Evolutionary conservation across 805 yeast species (phyloP), one percentile per base, ranked within the genome.

Genomic region (Yarrowia hollandica): DNA sequence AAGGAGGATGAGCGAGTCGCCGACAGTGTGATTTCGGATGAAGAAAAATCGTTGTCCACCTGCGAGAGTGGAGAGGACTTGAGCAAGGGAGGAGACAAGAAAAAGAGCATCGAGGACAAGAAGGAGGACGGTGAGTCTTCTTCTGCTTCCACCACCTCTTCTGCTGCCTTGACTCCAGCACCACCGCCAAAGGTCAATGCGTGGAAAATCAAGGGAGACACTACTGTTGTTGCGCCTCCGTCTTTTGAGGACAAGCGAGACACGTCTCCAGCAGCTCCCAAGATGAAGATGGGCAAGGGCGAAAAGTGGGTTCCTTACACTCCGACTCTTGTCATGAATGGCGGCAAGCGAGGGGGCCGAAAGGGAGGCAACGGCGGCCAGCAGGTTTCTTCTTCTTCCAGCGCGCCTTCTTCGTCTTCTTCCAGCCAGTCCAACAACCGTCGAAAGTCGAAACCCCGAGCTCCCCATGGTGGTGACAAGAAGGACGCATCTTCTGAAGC

Each of bases 221-320:
- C 48, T 9, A 50, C 63, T 12, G 65, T 69, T 1, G 57, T 38
- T 6, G 56, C 59, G 28, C 56, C 55, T 18, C 60, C 60, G 2
- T 11, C 59, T 19, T 21, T 33, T 19, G 64, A 61, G 30, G 56
- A 35, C 30, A 19, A 33, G 25, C 44, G 33, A 2, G 55, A 57
- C 12, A 25, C 31, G 33, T 44, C 26, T 11, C 64, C 57, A 18
- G 15, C 35, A 19, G 57, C 39, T 11, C 50, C 61, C 39, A 31
- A 37, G 18, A 23, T 60, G 61, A 60, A 61, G 33, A 33, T 25
- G 41, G 83, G 83, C 60, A 82, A 80, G 66, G 30, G 31, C 50
- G 86, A 82, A 66, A 86, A 85, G 69, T 84, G 89, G 88, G 79
- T 84, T 35, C 89, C 89, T n/a, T 82, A 80, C 69, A 78, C 82